Conservation (phyloP, 495 filamentous ascomycete species). For the Mycothermus thermophilus region DNA sequence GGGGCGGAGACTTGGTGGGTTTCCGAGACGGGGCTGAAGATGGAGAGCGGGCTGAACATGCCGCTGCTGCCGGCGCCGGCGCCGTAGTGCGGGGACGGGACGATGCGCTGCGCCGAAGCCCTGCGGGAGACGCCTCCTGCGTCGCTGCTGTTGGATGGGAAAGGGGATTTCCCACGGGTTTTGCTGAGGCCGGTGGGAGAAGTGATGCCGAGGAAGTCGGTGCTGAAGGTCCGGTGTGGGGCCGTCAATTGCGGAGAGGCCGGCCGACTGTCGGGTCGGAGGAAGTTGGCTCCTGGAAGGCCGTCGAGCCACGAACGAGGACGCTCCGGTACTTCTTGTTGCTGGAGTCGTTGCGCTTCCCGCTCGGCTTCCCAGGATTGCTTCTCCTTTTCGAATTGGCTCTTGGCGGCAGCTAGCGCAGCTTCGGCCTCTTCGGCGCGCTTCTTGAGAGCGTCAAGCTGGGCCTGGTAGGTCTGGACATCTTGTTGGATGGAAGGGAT, state of each 20-base stretch:
- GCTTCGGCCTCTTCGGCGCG: slow-evolving; percentile 52
- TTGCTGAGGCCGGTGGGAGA: slow-evolving; percentile 24
- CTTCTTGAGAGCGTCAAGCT: slow-evolving; percentile 48
- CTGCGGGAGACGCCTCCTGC: slow-evolving; percentile 19
- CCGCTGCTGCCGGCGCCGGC: slow-evolving; percentile 6
- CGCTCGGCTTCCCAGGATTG: slow-evolving; percentile 58
- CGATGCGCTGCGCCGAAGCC: slow-evolving; percentile 27
- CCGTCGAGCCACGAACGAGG: slow-evolving; percentile 60
- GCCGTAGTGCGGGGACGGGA: slow-evolving; percentile 11
- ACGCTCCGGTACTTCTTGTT: slow-evolving; percentile 70
- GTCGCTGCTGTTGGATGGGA: slow-evolving; percentile 32
- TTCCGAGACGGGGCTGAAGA: slow-evolving; percentile 25
- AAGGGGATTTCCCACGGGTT: slow-evolving; percentile 29
- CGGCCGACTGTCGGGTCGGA: slow-evolving; percentile 28
- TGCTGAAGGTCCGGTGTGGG: slow-evolving; percentile 33
- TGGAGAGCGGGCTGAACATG: slow-evolving; percentile 16
- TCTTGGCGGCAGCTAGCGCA: slow-evolving; percentile 39
- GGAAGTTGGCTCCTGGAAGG: slow-evolving; percentile 20
- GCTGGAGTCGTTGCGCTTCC: slow-evolving; percentile 47
- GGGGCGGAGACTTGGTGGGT: slow-evolving; percentile 21
- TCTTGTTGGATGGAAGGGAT: slow-evolving; percentile 46
- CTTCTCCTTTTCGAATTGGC: slow-evolving; percentile 34
- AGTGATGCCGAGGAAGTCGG: slow-evolving; percentile 32
- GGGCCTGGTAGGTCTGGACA: slow-evolving; percentile 42
- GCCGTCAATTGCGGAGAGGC: slow-evolving; percentile 30